Evolutionary conservation across 2,329 filamentous ascomycete species (phyloP).

Genomic region (Knufia fluminis): DNA sequence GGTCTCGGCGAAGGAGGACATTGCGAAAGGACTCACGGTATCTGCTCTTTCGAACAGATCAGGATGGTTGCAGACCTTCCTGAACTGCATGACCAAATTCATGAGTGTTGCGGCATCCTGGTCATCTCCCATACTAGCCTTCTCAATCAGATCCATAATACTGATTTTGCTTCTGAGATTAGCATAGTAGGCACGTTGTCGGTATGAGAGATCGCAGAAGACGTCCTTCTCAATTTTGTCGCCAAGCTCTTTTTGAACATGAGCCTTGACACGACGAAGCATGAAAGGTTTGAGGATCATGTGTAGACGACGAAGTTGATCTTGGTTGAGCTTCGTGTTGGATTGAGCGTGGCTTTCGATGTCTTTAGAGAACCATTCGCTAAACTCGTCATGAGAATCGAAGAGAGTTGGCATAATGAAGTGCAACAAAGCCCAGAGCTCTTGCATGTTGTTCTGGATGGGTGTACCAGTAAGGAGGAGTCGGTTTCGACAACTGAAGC

Average conservation of each 20-base stretch:
- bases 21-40: constrained; percentile 74
- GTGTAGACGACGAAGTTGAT: constrained; percentile 90
- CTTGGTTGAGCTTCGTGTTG: constrained; percentile 98
- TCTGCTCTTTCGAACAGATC: constrained; percentile 94
- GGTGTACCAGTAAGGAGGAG: constrained; percentile 90
- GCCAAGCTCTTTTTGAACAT: constrained; percentile 95
- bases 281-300: constrained; percentile 99
- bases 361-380: constrained; percentile 46
- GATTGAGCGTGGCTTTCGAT: constrained; percentile 98
- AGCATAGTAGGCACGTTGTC: constrained; percentile 85
- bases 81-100: constrained; percentile 99
- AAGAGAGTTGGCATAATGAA: constrained; percentile 99
- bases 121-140: constrained; percentile 87
- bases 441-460: constrained; percentile 99
- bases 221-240: constrained; percentile 98
- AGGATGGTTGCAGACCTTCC: constrained; percentile 97
- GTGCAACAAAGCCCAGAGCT: constrained; percentile 92
- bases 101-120: constrained; percentile 92
- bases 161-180: constrained; percentile 95
- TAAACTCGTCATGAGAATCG: constrained; percentile 49
- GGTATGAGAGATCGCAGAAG: constrained; percentile 93
- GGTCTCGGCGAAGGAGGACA: constrained; percentile 85
- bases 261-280: constrained; percentile 98
- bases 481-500: constrained; percentile 91
- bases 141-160: constrained; percentile 97